A percentile compares a stretch with the other conserved stretches of the same genome.
Evolutionary conservation across 108 stramenopile genomes (phyloP).

Genomic region (Fragilaria crotonensis): DNA sequence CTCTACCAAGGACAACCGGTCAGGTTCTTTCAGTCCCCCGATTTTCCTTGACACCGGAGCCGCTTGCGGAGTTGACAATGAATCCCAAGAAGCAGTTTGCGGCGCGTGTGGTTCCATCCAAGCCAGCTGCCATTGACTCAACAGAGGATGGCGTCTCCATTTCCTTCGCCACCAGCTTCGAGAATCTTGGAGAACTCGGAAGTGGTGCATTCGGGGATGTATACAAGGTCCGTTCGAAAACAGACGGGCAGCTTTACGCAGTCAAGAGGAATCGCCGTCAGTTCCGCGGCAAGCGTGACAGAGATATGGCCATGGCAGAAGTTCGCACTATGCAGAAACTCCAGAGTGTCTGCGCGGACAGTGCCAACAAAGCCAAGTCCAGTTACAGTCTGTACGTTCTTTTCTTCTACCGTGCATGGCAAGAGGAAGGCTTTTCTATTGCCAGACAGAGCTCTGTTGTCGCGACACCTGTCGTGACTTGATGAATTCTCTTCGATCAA

Average conservation of each 20-base stretch:
- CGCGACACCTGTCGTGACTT: constrained; percentile 72
- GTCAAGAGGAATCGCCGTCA: constrained; percentile 73
- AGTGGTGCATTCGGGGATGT: constrained; percentile 80
- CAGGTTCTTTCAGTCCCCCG: not conserved
- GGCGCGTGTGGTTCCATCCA: not conserved
- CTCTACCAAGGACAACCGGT: not conserved
- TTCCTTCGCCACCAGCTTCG: constrained; percentile 56
- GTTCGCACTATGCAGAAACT: constrained; percentile 76
- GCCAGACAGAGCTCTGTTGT: constrained; percentile 80
- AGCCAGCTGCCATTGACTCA: constrained; percentile 4
- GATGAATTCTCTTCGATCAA: constrained; percentile 42
- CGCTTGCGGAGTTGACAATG: not conserved
- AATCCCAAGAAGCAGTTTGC: not conserved
- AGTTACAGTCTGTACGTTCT: constrained; percentile 65
- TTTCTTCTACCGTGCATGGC: constrained; percentile 80
- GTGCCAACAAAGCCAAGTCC: constrained; percentile 14
- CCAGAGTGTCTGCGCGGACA: constrained; percentile 31
- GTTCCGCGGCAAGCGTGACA: constrained; percentile 74
- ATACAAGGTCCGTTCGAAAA: constrained; percentile 68
- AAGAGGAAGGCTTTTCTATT: constrained; percentile 74
- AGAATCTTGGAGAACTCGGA: constrained; percentile 55
- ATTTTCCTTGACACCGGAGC: not conserved
- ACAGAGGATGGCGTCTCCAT: constrained; percentile 17
- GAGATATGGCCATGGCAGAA: constrained; percentile 66
- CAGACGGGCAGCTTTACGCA: constrained; percentile 51